These are phyloP conservation scores for Hortiboletus campestris DNA, from an alignment of 768 basidiomycete species.

Conservation along the genomic window DNA sequence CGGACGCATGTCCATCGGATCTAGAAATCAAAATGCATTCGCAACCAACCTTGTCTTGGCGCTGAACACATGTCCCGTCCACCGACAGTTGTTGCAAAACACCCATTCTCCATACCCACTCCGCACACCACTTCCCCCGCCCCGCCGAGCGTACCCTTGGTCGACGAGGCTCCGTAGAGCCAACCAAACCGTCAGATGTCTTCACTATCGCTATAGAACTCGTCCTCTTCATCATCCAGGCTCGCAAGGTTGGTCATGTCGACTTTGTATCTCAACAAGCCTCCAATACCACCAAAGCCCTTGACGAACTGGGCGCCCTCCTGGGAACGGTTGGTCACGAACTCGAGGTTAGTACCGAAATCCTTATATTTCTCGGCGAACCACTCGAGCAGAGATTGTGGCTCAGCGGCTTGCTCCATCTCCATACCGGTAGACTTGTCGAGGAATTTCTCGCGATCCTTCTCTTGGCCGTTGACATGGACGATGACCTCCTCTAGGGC, in stretches of 20 bases:
- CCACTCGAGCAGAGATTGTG: slow-evolving; percentile 93
- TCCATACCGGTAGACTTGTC: slow-evolving; percentile 94
- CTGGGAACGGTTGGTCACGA: slow-evolving; percentile 94
- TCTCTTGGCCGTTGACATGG: slow-evolving; percentile 82
- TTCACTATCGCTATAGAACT: slow-evolving; percentile 76
- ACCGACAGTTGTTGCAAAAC: slow-evolving; percentile 4
- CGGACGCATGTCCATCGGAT: slow-evolving; percentile 11
- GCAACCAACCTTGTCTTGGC: slow-evolving; percentile 10
- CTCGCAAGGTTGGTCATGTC: slow-evolving; percentile 82
- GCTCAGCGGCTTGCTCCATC: slow-evolving; percentile 88
- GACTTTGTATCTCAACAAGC: slow-evolving; percentile 94
- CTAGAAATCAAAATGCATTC: slow-evolving; percentile 9
- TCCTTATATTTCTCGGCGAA: slow-evolving; percentile 98
- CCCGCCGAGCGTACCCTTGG: slow-evolving; percentile 66
- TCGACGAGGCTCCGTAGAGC: slow-evolving; percentile 81
- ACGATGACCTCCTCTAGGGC: slow-evolving; percentile 76
- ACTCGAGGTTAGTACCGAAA: slow-evolving; percentile 93
- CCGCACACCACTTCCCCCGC: slow-evolving; percentile 37
- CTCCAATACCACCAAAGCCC: slow-evolving; percentile 98
- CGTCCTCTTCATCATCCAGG: slow-evolving; percentile 77
- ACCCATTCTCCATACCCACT: slow-evolving; percentile 4
- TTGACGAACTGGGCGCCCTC: slow-evolving; percentile 98
- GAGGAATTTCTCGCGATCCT: slow-evolving; percentile 90
- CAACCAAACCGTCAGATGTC: slow-evolving; percentile 83
- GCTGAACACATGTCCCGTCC: slow-evolving; percentile 2